Evolutionary conservation across 495 filamentous ascomycete genomes (phyloP).

Genomic region (Cairneyella variabilis): DNA sequence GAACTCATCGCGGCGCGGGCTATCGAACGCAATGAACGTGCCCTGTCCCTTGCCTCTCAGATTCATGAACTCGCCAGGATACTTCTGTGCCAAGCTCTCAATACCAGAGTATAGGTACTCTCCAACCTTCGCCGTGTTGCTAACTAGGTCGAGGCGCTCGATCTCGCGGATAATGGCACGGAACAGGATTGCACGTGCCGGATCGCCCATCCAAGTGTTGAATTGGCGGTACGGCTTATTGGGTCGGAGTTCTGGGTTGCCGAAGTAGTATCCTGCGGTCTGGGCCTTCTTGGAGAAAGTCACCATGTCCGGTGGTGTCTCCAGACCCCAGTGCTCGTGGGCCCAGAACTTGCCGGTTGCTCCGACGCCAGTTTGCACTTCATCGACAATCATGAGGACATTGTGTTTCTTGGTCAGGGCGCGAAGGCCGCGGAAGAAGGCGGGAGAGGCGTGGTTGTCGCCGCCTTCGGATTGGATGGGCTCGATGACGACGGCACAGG

Average conservation of each 20-base stretch:
- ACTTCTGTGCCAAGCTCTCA: conserved; percentile 62
- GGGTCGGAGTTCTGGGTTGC: conserved; percentile 80
- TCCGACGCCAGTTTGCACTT: conserved; percentile 96
- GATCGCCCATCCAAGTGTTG: conserved; percentile 99
- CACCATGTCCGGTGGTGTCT: conserved; percentile 90
- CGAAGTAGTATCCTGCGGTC: conserved; percentile 95
- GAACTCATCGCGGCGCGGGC: conserved; percentile 79
- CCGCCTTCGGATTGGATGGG: conserved; percentile 98
- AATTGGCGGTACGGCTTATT: conserved; percentile 99
- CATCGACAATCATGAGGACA: conserved; percentile 93
- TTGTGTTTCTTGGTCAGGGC: conserved; percentile 80
- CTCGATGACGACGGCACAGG: conserved; percentile 86
- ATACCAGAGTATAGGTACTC: conserved; percentile 77
- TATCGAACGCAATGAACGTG: conserved; percentile 97
- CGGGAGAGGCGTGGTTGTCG: conserved; percentile 94
- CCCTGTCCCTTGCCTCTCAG: conserved; percentile 91
- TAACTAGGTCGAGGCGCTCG: conserved; percentile 72
- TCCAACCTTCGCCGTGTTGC: conserved; percentile 76
- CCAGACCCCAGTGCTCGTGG: conserved; percentile 93
- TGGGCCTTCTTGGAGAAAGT: conserved; percentile 99
- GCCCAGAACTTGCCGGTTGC: conserved; percentile 98
- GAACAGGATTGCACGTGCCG: conserved; percentile 85
- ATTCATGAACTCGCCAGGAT: conserved; percentile 83
- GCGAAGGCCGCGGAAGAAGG: conserved; percentile 88
- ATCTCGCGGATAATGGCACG: conserved; percentile 89